These are phyloP conservation scores for Sugiyamaella marilandica DNA, from an alignment of 805 yeast species.

Conservation along the genomic window DNA sequence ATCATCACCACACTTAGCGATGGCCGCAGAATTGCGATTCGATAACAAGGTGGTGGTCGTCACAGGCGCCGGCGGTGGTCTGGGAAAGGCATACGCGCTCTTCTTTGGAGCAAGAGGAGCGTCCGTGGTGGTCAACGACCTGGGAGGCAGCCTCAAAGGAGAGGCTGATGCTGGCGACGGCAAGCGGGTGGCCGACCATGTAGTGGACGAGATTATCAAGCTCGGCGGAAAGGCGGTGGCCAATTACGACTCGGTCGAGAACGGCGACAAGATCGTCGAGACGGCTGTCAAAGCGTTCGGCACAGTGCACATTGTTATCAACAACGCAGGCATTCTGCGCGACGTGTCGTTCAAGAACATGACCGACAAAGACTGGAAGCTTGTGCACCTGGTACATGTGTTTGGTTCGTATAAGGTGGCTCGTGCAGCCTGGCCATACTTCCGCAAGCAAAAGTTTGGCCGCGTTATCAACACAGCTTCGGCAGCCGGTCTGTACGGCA, in stretches of 20 bases:
- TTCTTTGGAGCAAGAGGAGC: slow-evolving; percentile 90
- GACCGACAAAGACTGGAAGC: slow-evolving; percentile 71
- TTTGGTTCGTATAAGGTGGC: slow-evolving; percentile 84
- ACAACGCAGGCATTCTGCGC: slow-evolving; percentile 93
- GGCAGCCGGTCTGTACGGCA: slow-evolving; percentile 95
- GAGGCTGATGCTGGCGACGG: slow-evolving; percentile 46
- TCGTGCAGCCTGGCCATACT: slow-evolving; percentile 87
- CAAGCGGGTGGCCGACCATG: slow-evolving; percentile 70
- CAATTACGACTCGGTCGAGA: slow-evolving; percentile 84
- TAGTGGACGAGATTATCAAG: slow-evolving; percentile 73
- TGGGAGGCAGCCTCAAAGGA: slow-evolving; percentile 80
- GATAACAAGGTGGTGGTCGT: slow-evolving; percentile 85
- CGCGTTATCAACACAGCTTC: slow-evolving; percentile 91
- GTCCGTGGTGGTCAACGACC: slow-evolving; percentile 88
- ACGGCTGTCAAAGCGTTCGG: slow-evolving; percentile 86
- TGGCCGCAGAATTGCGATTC: slow-evolving; percentile 40
- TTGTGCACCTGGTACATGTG: slow-evolving; percentile 81
- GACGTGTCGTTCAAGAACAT: slow-evolving; percentile 84
- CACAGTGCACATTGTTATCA: slow-evolving; percentile 79
- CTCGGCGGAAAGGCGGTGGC: slow-evolving; percentile 88
- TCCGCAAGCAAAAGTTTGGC: slow-evolving; percentile 81
- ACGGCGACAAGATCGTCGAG: slow-evolving; percentile 78
- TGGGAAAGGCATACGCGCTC: slow-evolving; percentile 83
- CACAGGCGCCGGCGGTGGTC: slow-evolving; percentile 98
- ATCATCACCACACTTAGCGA: neutral